phyloP scores from a whole-genome alignment of 805 yeast genomes.

The Cyberlindnera samutprakarnensis region DNA sequence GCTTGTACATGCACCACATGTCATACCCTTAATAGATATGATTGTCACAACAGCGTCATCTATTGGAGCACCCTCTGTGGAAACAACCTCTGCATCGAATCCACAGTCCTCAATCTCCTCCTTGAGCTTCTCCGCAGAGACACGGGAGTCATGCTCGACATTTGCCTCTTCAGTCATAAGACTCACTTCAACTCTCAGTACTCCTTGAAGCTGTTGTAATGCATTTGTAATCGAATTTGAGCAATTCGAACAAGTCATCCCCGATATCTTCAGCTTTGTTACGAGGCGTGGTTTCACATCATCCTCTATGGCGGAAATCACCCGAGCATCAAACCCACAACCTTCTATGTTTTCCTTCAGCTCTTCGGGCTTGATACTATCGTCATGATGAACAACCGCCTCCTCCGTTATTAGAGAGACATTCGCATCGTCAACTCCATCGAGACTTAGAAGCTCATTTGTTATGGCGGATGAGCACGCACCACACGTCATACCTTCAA shows the following conservation, averaged over 20 bases:
- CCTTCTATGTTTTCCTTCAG: conserved; percentile 57
- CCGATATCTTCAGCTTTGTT: conserved; percentile 27
- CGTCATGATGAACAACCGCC: conserved; percentile 46
- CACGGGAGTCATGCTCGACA: conserved; percentile 36
- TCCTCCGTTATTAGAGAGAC: conserved; percentile 76
- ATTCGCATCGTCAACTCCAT: conserved; percentile 46
- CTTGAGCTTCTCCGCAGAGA: conserved; percentile 28
- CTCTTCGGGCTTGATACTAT: conserved; percentile 16
- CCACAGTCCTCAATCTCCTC: conserved; percentile 69
- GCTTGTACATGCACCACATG: conserved; percentile 35
- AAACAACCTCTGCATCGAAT: conserved; percentile 39
- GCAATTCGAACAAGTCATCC: conserved; percentile 93
- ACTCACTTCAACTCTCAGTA: conserved; percentile 52
- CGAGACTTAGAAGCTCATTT: conserved; percentile 38
- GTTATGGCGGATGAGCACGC: conserved; percentile 70
- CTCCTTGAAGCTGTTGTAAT: conserved; percentile 32
- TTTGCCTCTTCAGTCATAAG: conserved; percentile 69
- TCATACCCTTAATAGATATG: conserved; percentile 20
- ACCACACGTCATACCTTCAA: conserved; percentile 85
- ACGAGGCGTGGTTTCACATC: no score
- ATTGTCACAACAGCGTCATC: conserved; percentile 6
- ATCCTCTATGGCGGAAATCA: conserved; percentile 1
- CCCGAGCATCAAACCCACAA: conserved; percentile 43
- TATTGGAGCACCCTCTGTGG: neutral
- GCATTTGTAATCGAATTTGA: conserved; percentile 55